Evolutionary conservation across 768 basidiomycete species (phyloP).

Genomic region (Amanita exitialis): DNA sequence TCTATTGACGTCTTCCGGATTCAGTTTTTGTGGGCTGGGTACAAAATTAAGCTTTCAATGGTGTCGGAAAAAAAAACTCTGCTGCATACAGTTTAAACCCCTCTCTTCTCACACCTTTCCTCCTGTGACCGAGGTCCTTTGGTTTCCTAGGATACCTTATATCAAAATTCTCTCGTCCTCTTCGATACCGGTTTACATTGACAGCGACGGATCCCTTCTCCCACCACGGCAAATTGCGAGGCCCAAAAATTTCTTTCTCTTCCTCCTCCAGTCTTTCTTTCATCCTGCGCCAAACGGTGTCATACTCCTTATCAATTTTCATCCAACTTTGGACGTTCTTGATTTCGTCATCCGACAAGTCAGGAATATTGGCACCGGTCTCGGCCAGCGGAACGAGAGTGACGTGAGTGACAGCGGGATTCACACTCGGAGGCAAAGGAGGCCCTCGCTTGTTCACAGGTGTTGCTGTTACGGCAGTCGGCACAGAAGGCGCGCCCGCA

Average conservation of each 20-base stretch:
- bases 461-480: conserved; percentile 10
- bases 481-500: conserved; percentile 2
- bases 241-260: conserved; percentile 32
- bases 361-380: conserved; percentile 43
- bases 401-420: conserved; percentile 49
- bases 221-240: conserved; percentile 41
- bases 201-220: conserved; percentile 40
- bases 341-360: conserved; percentile 42
- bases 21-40: conserved; percentile 50
- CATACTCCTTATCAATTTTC: conserved; percentile 49
- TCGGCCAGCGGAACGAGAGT: conserved; percentile 50
- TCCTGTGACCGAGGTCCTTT: conserved; percentile 34
- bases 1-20: conserved; percentile 43
- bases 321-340: conserved; percentile 51
- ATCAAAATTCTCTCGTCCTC: conserved; percentile 40
- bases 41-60: conserved; percentile 5
- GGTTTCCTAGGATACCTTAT: conserved; percentile 31
- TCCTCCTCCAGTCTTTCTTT: conserved; percentile 44
- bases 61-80: conserved; percentile 10
- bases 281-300: conserved; percentile 36
- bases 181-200: conserved; percentile 26
- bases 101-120: conserved; percentile 50
- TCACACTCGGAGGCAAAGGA: conserved; percentile 35
- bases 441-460: conserved; percentile 21
- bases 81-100: conserved; percentile 68